Conservation (phyloP, 1,139 yeast species). For the Entelexis sorbosivorans region DNA sequence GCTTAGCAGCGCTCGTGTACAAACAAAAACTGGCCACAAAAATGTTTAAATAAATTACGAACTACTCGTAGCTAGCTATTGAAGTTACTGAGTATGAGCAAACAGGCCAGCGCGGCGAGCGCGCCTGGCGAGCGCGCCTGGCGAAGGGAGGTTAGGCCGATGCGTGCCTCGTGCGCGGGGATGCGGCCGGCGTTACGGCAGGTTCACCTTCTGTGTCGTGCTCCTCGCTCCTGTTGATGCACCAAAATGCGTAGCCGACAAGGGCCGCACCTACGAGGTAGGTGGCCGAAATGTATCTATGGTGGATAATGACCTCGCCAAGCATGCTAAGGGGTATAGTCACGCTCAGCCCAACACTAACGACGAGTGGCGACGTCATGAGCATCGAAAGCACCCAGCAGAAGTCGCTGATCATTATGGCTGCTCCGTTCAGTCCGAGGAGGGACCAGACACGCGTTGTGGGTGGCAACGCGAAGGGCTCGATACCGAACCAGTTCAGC, state of each 20-base stretch:
- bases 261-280: slow-evolving; percentile 71
- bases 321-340: slow-evolving; percentile 92
- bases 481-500: slow-evolving; percentile 53
- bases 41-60: background rate
- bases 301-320: slow-evolving; percentile 71
- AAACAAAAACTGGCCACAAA: no score
- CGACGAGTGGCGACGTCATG: slow-evolving; percentile 84
- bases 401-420: slow-evolving; percentile 78
- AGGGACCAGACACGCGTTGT: slow-evolving; percentile 43
- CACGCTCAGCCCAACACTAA: slow-evolving; percentile 84
- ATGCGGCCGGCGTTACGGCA: background rate
- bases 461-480: slow-evolving; percentile 60
- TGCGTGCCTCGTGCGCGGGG: background rate
- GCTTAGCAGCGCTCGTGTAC: background rate
- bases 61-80: background rate
- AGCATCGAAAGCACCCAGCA: slow-evolving; percentile 95
- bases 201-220: slow-evolving; percentile 5
- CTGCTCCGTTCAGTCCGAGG: slow-evolving; percentile 52
- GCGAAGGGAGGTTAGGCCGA: no score
- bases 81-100: no score
- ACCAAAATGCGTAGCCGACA: slow-evolving; percentile 72
- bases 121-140: no score
- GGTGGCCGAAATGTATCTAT: slow-evolving; percentile 45
- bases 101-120: no score
- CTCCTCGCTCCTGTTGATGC: slow-evolving; percentile 62